These are phyloP conservation scores for Debaryomycetaceae sp. DNA, from an alignment of 1,139 yeast genomes.

Conservation along the genomic window DNA sequence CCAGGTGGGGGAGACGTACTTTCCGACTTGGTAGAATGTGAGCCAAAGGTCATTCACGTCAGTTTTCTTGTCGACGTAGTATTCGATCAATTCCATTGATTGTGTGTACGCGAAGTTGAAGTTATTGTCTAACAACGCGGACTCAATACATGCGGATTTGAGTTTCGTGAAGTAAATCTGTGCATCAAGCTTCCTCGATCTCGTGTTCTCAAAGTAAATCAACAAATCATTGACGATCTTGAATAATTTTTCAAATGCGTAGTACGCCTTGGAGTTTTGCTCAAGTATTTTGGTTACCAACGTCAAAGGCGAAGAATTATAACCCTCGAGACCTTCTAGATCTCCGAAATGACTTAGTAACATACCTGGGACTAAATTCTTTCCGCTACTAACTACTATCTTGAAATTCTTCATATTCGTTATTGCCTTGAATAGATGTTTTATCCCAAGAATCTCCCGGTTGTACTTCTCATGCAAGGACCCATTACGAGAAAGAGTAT, in stretches of 20 bases:
- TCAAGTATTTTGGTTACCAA: slow-evolving; percentile 44
- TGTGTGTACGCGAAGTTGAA: slow-evolving; percentile 49
- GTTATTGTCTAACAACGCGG: slow-evolving; percentile 52
- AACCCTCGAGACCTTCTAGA: slow-evolving; percentile 10
- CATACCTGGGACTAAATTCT: slow-evolving; percentile 26
- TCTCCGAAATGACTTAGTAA: slow-evolving; percentile 20
- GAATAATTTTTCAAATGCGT: slow-evolving; percentile 43
- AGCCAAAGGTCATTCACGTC: slow-evolving; percentile 49
- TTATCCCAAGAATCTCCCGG: slow-evolving; percentile 18
- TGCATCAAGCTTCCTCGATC: slow-evolving; percentile 1
- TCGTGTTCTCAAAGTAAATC: slow-evolving; percentile 15
- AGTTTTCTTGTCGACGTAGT: slow-evolving; percentile 10
- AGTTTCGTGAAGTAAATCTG: slow-evolving; percentile 30
- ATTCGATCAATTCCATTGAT: slow-evolving; percentile 27
- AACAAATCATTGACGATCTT: slow-evolving; percentile 38
- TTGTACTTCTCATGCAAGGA: slow-evolving; percentile 11
- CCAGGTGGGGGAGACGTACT: slow-evolving; percentile 51
- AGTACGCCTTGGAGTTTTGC: slow-evolving; percentile 52
- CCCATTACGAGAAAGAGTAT: slow-evolving; percentile 12
- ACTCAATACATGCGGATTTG: slow-evolving; percentile 53
- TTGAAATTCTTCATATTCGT: slow-evolving; percentile 31
- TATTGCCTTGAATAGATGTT: slow-evolving; percentile 30
- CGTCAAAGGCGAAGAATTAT: slow-evolving; percentile 18
- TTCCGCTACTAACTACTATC: slow-evolving; percentile 30
- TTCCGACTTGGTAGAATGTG: slow-evolving; percentile 61